A percentile compares a stretch with the other conserved stretches of the same genome.
phyloP scores from a whole-genome alignment of 1,284 basidiomycete species.

The Ceratobasidium sp. region DNA sequence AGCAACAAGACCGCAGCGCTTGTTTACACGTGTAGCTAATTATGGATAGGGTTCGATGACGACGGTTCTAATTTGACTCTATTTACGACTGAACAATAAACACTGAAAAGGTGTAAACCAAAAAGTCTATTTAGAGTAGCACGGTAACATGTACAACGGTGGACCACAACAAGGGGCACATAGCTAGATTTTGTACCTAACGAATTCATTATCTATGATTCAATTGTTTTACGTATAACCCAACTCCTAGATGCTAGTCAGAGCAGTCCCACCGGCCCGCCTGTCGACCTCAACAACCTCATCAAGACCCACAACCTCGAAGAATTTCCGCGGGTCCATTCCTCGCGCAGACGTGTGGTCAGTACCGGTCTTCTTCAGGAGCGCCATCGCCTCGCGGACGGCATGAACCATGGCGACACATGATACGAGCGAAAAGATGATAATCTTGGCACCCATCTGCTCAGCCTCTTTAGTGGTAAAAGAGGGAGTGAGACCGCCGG shows the following conservation, averaged over 20 bases:
- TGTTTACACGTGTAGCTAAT: not conserved
- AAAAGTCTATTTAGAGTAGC: no score
- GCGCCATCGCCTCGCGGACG: conserved; percentile 77
- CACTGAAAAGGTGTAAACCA: no score
- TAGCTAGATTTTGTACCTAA: no score
- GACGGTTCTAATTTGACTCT: not conserved
- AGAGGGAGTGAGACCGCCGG: conserved; percentile 79
- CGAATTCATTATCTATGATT: no score
- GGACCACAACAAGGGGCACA: no score
- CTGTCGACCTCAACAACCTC: conserved; percentile 71
- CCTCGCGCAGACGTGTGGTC: conserved; percentile 76
- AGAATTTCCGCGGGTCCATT: conserved; percentile 83
- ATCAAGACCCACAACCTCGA: conserved; percentile 77
- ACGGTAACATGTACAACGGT: no score
- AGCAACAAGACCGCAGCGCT: conserved; percentile 9
- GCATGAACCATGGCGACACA: conserved; percentile 80
- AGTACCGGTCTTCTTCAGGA: conserved; percentile 80
- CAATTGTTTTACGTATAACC: not conserved
- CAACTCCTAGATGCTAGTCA: conserved; percentile 60
- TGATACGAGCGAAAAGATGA: conserved; percentile 79
- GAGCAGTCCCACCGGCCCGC: conserved; percentile 70
- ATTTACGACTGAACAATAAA: no score
- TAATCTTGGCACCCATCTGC: conserved; percentile 77
- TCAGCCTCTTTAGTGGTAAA: conserved; percentile 78
- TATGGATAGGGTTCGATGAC: not conserved